Conservation (phyloP, 1,284 basidiomycete species). For the Cryptococcus floricola region DNA sequence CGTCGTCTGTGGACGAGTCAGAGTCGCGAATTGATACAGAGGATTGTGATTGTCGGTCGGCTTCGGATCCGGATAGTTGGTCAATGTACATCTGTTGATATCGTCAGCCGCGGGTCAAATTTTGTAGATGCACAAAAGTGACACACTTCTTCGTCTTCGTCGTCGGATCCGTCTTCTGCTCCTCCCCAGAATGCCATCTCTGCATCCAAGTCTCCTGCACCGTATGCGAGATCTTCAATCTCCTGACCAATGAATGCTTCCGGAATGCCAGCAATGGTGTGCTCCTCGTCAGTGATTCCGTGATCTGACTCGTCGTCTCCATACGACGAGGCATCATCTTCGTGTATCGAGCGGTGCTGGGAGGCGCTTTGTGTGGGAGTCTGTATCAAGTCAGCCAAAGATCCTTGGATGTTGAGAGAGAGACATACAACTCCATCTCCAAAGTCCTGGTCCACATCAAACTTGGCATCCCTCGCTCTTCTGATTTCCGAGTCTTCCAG, state of each 20-base stretch:
- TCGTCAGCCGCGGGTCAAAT: neutral
- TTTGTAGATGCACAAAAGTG: neutral
- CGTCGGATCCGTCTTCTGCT: constrained; percentile 12
- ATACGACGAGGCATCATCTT: constrained; percentile 39
- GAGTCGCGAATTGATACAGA: constrained; percentile 33
- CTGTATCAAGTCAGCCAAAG: constrained; percentile 2
- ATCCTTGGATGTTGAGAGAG: neutral
- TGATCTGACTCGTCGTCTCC: constrained; percentile 44
- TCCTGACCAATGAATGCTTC: constrained; percentile 43
- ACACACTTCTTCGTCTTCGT: constrained; percentile 37
- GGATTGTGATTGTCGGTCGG: constrained; percentile 41
- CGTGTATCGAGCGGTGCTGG: constrained; percentile 7
- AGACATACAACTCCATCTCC: constrained; percentile 8
- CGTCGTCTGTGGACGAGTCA: constrained; percentile 30
- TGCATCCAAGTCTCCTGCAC: constrained; percentile 31
- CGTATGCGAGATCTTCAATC: constrained; percentile 45
- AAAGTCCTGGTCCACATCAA: constrained; percentile 21
- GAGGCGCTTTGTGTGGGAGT: constrained; percentile 13
- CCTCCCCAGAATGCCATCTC: constrained; percentile 10
- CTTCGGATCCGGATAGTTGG: constrained; percentile 42
- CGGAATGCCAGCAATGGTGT: constrained; percentile 26
- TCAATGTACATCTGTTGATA: constrained; percentile 32
- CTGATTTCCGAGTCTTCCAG: constrained; percentile 34
- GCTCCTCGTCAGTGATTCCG: constrained; percentile 33
- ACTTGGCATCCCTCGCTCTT: constrained; percentile 42